Evolutionary conservation across 257 asterid genomes (phyloP).

Genomic region (Solanum chmielewskii): DNA sequence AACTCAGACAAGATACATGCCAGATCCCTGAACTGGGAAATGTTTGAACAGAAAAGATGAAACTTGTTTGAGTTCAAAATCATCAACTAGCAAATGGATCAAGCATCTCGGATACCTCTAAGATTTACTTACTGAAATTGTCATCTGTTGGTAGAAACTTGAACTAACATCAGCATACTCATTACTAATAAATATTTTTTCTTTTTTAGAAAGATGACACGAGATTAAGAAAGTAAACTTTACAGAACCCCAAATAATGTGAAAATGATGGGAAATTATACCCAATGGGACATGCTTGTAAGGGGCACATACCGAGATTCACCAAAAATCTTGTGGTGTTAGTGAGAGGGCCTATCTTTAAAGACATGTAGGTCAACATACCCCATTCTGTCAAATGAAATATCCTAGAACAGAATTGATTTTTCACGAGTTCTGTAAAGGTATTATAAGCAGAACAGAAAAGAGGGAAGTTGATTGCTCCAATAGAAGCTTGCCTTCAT

Average conservation of each 20-base stretch:
- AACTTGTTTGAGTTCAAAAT: background rate
- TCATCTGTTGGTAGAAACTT: background rate
- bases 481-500: background rate
- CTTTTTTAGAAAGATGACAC: background rate
- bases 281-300: background rate
- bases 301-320: background rate
- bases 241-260: background rate
- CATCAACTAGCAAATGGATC: background rate
- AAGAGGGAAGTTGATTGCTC: background rate
- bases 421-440: background rate
- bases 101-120: background rate
- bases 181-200: background rate
- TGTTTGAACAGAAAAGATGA: background rate
- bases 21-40: conserved; percentile 2
- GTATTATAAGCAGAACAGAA: background rate
- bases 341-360: background rate
- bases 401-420: background rate
- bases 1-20: background rate
- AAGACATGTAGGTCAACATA: background rate
- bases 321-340: background rate
- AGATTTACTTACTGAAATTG: background rate
- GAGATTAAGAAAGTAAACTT: background rate
- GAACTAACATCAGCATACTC: background rate
- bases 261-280: background rate
- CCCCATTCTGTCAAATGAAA: background rate